A percentile compares a stretch with the other conserved stretches of the same genome.
Evolutionary conservation across 306 rosid species (phyloP).

Genomic region (Hippophae gyantsensis): DNA sequence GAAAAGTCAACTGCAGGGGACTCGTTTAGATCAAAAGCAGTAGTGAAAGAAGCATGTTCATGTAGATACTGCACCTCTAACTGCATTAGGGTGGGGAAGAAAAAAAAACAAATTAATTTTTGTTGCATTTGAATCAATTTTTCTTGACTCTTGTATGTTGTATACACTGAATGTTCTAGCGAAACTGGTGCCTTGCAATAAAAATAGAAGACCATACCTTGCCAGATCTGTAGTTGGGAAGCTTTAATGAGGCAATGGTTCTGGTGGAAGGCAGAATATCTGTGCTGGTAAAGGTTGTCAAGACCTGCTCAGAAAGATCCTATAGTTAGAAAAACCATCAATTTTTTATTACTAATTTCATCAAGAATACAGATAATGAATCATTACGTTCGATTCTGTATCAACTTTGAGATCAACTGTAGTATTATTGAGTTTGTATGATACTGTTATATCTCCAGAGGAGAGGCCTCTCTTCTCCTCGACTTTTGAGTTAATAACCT

Average conservation of each 20-base stretch:
- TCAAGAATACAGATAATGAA: background rate
- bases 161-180: background rate
- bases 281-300: background rate
- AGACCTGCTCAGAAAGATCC: slow-evolving; percentile 3
- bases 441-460: background rate
- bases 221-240: slow-evolving; percentile 15
- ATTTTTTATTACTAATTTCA: background rate
- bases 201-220: slow-evolving; percentile 5
- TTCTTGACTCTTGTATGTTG: background rate
- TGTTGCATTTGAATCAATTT: background rate
- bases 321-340: too few relatives aligned
- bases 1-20: slow-evolving; percentile 13
- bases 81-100: background rate
- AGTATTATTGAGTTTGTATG: background rate
- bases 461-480: too few relatives aligned
- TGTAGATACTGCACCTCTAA: slow-evolving; percentile 5
- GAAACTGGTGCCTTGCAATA: background rate
- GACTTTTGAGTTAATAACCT: too few relatives aligned
- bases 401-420: background rate
- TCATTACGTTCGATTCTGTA: slow-evolving; percentile 2
- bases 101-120: background rate
- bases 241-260: slow-evolving; percentile 12
- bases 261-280: slow-evolving; percentile 9
- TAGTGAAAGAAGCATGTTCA: slow-evolving; percentile 5
- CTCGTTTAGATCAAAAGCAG: slow-evolving; percentile 5